These are phyloP conservation scores for Cyclotella atomus DNA, from an alignment of 108 stramenopile genomes.

Conservation along the genomic window DNA sequence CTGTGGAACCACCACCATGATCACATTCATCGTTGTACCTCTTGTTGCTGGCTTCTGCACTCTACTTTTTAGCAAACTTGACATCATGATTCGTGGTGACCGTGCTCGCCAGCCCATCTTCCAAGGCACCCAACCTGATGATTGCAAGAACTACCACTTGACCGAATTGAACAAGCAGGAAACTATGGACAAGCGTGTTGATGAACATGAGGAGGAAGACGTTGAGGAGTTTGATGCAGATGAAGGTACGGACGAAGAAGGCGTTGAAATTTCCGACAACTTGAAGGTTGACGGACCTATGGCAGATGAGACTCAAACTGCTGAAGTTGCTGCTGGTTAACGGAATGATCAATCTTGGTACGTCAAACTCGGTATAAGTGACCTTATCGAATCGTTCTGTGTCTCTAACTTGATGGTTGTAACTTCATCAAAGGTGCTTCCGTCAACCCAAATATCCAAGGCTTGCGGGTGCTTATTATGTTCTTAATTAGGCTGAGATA, in stretches of 20 bases:
- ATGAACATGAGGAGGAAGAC: slow-evolving; percentile 1
- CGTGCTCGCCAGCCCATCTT: slow-evolving; percentile 62
- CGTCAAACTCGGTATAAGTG: not conserved
- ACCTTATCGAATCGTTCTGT: not conserved
- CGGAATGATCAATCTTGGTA: not conserved
- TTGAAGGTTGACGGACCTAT: slow-evolving; percentile 9
- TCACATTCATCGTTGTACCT: slow-evolving; percentile 80
- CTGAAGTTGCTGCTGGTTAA: slow-evolving; percentile 14
- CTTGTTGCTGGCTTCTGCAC: slow-evolving; percentile 52
- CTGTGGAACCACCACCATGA: slow-evolving; percentile 75
- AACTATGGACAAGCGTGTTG: not conserved
- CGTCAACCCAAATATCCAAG: slow-evolving; percentile 17
- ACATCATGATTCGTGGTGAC: slow-evolving; percentile 66
- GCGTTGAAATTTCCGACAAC: too few relatives aligned
- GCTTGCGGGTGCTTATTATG: slow-evolving; percentile 46
- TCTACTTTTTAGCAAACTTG: slow-evolving; percentile 65
- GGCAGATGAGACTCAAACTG: slow-evolving; percentile 8
- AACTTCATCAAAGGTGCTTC: not conserved
- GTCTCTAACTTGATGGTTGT: not conserved
- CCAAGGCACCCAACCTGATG: slow-evolving; percentile 10
- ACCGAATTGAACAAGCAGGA: slow-evolving; percentile 34
- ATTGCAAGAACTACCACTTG: slow-evolving; percentile 36
- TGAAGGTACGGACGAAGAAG: slow-evolving; percentile 14
- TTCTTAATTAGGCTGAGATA: slow-evolving; percentile 47
- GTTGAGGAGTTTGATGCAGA: slow-evolving; percentile 23